Base-by-base conservation (phyloP, 306 rosid species). In the Lathyrus oleraceus region DNA sequence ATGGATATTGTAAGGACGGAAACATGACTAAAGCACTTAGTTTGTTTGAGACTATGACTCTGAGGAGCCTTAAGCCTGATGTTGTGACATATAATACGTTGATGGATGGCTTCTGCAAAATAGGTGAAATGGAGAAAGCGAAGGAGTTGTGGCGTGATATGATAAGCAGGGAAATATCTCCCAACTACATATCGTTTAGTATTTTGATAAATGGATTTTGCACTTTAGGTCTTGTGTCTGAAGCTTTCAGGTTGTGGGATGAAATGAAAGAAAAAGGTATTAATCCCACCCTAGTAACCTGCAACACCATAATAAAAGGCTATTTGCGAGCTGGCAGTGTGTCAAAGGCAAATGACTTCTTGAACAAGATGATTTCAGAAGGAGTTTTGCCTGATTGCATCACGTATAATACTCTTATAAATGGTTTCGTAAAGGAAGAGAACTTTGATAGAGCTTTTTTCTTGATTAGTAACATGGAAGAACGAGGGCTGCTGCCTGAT, bases 21-120 rank as follows among this genome's bases (percentile, higher is more conserved):
- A 84, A 88, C 79, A 90, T 90, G 97, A 65, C 45, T 30, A 81
- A 69, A 78, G 96, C 96, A 0, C 79, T 87, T 58, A 61, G 57
- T 77, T 80, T 88, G 67, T 87, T 90, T n/a, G 81, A 73, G 65
- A 85, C 75, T 3, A 88, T 90, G 92, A 74, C 76, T 19, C 58
- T 70, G 4, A 83, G 81, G 74, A 85, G 83, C 83, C 85, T 90
- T 39, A 88, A 94, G 78, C 92, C 95, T 56, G 98, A 90, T 75
- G 81, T 85, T 15, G 93, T 94, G 78, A 83, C 96, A 0, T 90
- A 87, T 80, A 90, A 94, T 64, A 87, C 95, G 0, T 73, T 94
- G 82, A 81, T 94, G 73, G 96, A 87, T 48, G 97, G 98, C 42
- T 94, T 90, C 67, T 94, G 96, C 81, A 94, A 87, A 83, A 77